Base-by-base conservation (phyloP, 1,284 basidiomycete genomes). In the Sanghuangporus baumii region DNA sequence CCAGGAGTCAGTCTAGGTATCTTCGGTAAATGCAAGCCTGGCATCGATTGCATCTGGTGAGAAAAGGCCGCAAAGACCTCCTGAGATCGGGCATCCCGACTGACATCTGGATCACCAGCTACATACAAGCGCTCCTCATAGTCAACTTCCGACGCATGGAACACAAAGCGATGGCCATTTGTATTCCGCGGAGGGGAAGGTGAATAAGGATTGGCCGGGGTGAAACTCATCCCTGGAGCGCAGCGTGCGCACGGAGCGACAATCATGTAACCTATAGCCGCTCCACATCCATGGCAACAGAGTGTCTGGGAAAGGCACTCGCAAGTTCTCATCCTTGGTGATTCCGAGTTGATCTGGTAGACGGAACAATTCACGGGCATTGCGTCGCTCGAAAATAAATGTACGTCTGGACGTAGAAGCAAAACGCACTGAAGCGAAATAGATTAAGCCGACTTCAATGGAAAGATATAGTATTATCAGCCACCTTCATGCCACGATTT, bases 121-220 rank as follows among this genome's bases (percentile, higher is more conserved):
- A 91, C 78, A 70, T 91, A 91, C 66, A 82, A 80, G 38, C 93
- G 83, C 71, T 92, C 89, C 37, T 81, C 81, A 9, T 84, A 84
- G n/a, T 73, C 68, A 57, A 94, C 86, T 74, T 92, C 89, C 68
- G 78, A 82, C 57, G 90, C 89, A 76, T 94, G 91, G 73, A 94
- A 93, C 36, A 95, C 92, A 70, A 91, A 94, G 26, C 92, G 87
- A 71, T 95, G 92, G 5, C 91, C 91, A 72, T 94, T 94, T 54
- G 88, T 89, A 23, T 80, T 83, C 68, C 85, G 86, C 20, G 47
- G 40, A 16, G 46, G 62, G 1, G 69, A 60, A 52, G 11, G 62
- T 71, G 87, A 87, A 79, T 60, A 83, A 2, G 86, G 87, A n/a
- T 84, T 83, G 18, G 86, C 90, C 20, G 52, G 31, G 14, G 52